Evolutionary conservation across 352 stramenopile genomes (phyloP).

Genomic region (Globisporangium orthogonon): DNA sequence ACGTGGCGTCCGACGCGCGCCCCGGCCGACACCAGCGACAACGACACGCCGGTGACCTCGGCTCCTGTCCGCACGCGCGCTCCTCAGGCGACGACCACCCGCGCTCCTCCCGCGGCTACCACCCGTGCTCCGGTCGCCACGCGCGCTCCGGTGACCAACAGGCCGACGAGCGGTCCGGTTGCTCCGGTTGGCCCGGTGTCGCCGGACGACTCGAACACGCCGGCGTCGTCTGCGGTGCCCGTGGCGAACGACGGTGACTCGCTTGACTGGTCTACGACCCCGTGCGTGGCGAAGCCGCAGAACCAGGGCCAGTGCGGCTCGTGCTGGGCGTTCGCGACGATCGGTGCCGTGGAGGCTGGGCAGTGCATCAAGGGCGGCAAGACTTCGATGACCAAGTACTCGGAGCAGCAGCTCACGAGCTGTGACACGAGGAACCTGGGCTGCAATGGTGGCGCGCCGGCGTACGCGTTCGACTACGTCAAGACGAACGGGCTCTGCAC

Average conservation of each 20-base stretch:
- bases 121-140: neutral
- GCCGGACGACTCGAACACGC: constrained; percentile 4
- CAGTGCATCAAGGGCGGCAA: constrained; percentile 74
- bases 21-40: neutral
- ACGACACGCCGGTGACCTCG: too few species aligned
- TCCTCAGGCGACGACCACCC: neutral
- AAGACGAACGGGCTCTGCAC: constrained; percentile 68
- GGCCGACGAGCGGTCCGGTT: neutral
- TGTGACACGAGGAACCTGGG: constrained; percentile 84
- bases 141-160: neutral
- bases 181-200: neutral
- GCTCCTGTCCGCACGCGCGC: too few species aligned
- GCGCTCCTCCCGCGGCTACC: too few species aligned
- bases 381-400: constrained; percentile 48
- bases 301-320: constrained; percentile 95
- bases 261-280: constrained; percentile 39
- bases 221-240: constrained; percentile 1
- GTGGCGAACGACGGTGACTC: constrained; percentile 6
- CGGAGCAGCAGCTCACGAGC: constrained; percentile 89
- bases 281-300: constrained; percentile 96
- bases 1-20: neutral
- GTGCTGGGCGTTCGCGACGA: constrained; percentile 95
- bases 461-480: constrained; percentile 90
- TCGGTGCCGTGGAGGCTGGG: constrained; percentile 85
- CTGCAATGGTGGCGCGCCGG: constrained; percentile 85